Percentiles rank a stretch among this genome's conserved stretches.
Conservation (phyloP, 306 rosid species). For the Quercus cerris region DNA sequence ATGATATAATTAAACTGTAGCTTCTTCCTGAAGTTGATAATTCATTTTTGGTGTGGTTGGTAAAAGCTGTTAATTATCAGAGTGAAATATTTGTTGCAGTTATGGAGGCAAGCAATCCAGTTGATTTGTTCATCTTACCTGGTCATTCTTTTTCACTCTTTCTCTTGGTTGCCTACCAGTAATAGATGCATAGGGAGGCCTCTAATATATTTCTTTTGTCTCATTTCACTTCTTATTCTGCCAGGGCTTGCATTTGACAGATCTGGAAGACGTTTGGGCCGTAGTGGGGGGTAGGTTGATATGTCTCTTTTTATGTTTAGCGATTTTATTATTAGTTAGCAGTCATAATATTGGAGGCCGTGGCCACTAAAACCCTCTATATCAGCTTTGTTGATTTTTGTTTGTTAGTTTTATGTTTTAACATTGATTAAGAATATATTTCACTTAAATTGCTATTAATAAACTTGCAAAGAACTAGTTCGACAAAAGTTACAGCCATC, state of each 20-base stretch:
- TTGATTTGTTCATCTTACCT: slow-evolving; percentile 90
- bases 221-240: slow-evolving; percentile 14
- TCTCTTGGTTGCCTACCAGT: not conserved
- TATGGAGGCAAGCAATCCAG: slow-evolving; percentile 81
- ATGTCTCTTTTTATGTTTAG: not conserved
- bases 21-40: too few relatives aligned
- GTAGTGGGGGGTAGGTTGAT: slow-evolving; percentile 88
- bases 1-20: too few relatives aligned
- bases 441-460: not conserved
- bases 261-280: slow-evolving; percentile 91
- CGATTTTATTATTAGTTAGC: not conserved
- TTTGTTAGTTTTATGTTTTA: not conserved
- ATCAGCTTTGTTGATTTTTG: not conserved
- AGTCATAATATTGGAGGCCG: not conserved
- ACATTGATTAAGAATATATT: not conserved
- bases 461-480: too few relatives aligned
- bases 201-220: slow-evolving; percentile 3
- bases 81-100: slow-evolving; percentile 54
- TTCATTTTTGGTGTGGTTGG: not conserved
- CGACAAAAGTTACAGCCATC: too few relatives aligned
- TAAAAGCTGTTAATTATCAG: not conserved
- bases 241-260: slow-evolving; percentile 91
- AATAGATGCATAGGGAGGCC: not conserved
- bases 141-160: slow-evolving; percentile 39
- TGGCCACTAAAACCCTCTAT: not conserved